Conservation (phyloP, 148 eudicot species). For the Cornus controversa region DNA sequence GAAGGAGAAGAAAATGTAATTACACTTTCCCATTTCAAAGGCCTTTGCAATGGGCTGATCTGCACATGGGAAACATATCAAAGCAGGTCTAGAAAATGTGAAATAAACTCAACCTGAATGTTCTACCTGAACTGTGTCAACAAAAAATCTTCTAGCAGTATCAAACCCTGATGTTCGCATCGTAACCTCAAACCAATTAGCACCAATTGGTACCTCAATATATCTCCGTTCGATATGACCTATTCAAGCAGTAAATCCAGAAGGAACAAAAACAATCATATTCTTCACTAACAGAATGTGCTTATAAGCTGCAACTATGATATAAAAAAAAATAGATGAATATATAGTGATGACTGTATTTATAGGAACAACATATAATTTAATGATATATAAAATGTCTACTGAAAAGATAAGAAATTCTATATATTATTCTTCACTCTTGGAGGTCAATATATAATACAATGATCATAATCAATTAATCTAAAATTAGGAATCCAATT, state of each 20-base stretch:
- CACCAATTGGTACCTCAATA: constrained; percentile 91
- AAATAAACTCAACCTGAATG: not conserved
- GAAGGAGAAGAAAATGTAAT: constrained; percentile 81
- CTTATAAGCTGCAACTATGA: not conserved
- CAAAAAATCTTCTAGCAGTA: constrained; percentile 77
- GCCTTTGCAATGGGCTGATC: constrained; percentile 93
- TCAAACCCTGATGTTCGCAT: constrained; percentile 90
- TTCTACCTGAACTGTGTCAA: constrained; percentile 87
- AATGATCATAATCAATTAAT: no score
- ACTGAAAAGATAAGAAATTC: no score
- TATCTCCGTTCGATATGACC: constrained; percentile 89
- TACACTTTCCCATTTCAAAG: constrained; percentile 83
- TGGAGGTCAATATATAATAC: no score
- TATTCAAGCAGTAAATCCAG: constrained; percentile 22
- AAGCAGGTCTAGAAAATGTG: constrained; percentile 10
- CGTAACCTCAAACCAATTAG: constrained; percentile 94
- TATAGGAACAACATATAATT: not conserved
- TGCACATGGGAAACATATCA: constrained; percentile 32
- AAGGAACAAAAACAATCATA: not conserved
- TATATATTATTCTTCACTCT: no score
- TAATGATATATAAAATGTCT: not conserved
- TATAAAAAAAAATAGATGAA: not conserved
- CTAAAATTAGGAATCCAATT: no score
- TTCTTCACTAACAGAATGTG: not conserved
- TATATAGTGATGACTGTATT: not conserved